Evolutionary conservation across 768 basidiomycete species (phyloP), one percentile per base, ranked within the genome.

Genomic region (Panaeolus cyanescens): DNA sequence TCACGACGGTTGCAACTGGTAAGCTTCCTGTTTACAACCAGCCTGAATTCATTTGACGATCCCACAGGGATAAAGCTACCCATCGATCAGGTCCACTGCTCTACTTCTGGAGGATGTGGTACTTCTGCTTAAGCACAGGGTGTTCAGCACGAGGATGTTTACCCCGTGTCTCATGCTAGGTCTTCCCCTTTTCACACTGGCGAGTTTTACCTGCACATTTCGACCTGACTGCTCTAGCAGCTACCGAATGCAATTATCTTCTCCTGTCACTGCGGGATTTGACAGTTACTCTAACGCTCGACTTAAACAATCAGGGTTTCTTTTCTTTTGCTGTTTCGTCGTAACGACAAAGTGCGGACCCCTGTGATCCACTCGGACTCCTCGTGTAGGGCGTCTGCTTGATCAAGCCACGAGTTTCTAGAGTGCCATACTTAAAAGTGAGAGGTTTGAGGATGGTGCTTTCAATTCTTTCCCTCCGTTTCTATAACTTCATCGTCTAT

Each of bases 301-400:
- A 50, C 30, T 30, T 50, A 28, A 50, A 50, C 45, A 50, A 28
- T 10, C 15, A 50, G 12, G 45, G 25, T 34, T 28, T 28, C 15
- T 50, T 50, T n/a, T n/a, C n/a, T 12, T 30, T 50, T 50, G 5
- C 45, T 28, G 45, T 50, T 50, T 50, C 45, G 45, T 20, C 12
- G 10, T 28, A 28, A 50, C 25, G 45, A 50, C 45, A 12, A 10
- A 28, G 45, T 50, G 30, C 3, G 25, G 45, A 28, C 25, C 45
- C 45, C 45, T 50, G 25, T 50, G n/a, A 12, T 28, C 45, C 45
- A 50, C 45, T 50, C 45, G 45, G 45, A 50, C 15, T 50, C 45
- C 45, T 28, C 45, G 45, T 50, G 45, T 25, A 50, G 45, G 45
- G 45, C 45, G 45, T n/a, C 45, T 50, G 45, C 45, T 50, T 50